phyloP scores from a whole-genome alignment of 768 basidiomycete species.

The Dioszegia crocea region DNA sequence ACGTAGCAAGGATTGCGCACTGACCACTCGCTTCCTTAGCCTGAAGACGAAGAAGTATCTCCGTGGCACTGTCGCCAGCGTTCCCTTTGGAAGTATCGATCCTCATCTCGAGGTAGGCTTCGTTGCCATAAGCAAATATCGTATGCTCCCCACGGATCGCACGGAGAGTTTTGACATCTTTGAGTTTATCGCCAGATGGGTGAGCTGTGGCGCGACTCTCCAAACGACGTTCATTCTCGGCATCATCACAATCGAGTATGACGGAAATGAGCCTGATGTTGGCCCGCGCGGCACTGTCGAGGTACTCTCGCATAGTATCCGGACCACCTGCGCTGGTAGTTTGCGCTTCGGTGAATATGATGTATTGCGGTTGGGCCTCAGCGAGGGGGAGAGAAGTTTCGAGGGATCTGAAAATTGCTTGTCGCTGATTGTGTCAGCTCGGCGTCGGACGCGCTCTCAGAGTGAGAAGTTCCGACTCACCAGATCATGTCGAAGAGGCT shows the following conservation, averaged over 20 bases:
- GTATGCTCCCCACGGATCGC: no score
- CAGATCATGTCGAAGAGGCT: conserved; percentile 12
- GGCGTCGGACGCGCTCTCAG: not conserved
- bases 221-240: not conserved
- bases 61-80: no score
- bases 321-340: not conserved
- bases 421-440: not conserved
- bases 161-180: no score
- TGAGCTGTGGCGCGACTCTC: not conserved
- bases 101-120: no score
- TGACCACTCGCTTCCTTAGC: no score
- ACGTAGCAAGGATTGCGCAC: no score
- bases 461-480: conserved; percentile 13
- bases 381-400: not conserved
- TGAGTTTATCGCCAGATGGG: no score
- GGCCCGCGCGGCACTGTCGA: not conserved
- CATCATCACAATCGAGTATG: conserved; percentile 5
- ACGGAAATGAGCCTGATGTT: conserved; percentile 8
- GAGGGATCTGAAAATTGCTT: conserved; percentile 2
- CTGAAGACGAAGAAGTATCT: no score
- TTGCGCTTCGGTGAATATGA: conserved; percentile 22
- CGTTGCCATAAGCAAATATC: no score
- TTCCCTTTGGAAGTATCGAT: no score
- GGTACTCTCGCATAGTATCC: conserved; percentile 14
- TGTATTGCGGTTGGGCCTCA: not conserved